Conservation (phyloP, 2,329 filamentous ascomycete genomes). For the Hirsutella minnesotensis region DNA sequence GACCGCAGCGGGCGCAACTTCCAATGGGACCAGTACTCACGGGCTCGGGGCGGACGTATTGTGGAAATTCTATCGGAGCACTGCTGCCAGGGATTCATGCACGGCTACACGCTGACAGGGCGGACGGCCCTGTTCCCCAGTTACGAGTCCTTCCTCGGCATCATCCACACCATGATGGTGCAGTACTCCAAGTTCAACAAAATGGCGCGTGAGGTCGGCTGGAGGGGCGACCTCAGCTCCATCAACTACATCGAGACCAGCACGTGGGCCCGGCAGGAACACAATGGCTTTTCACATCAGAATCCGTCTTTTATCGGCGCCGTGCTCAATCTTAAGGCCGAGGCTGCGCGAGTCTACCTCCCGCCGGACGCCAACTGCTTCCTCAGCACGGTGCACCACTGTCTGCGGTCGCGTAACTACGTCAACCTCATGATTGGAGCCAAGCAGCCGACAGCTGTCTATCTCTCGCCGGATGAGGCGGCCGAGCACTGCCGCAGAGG, state of each 20-base stretch:
- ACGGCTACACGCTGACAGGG: constrained; percentile 66
- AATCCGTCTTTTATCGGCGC: constrained; percentile 73
- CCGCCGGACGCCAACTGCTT: constrained; percentile 71
- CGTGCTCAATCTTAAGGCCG: constrained; percentile 67
- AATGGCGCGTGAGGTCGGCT: constrained; percentile 69
- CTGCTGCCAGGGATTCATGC: constrained; percentile 68
- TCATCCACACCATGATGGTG: constrained; percentile 79
- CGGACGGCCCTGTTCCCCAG: constrained; percentile 68
- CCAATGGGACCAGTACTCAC: constrained; percentile 27
- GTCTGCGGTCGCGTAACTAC: constrained; percentile 61
- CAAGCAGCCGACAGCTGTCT: constrained; percentile 70
- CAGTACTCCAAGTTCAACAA: constrained; percentile 81
- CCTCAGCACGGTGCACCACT: constrained; percentile 64
- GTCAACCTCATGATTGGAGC: constrained; percentile 73
- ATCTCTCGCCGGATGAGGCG: constrained; percentile 60
- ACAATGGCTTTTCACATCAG: constrained; percentile 76
- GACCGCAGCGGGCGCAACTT: constrained; percentile 66
- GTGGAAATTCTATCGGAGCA: constrained; percentile 83
- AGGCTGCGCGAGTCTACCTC: constrained; percentile 70
- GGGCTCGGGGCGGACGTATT: constrained; percentile 41
- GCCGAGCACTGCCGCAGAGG: constrained; percentile 69
- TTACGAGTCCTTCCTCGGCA: constrained; percentile 74
- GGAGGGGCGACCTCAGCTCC: constrained; percentile 61
- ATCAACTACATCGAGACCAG: constrained; percentile 71
- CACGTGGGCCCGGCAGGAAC: constrained; percentile 72